A percentile compares a stretch with the other conserved stretches of the same genome.
Conservation (phyloP, 2,329 filamentous ascomycete species). For the Corniculantispora saksenae region DNA sequence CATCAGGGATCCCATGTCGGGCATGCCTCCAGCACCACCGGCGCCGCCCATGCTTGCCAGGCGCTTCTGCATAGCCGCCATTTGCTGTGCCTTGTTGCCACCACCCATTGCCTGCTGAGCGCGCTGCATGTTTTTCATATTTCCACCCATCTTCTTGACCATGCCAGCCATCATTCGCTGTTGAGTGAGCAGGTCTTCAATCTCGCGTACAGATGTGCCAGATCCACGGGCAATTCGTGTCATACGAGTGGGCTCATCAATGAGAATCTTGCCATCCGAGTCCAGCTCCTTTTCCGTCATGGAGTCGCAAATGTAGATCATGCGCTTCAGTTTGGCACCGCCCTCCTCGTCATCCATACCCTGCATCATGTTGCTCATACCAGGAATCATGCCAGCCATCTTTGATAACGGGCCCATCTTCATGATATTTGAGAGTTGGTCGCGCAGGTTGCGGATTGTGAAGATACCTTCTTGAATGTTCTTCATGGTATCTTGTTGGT, state of each 20-base stretch:
- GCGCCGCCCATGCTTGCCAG: constrained; percentile 85
- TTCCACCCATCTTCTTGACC: constrained; percentile 98
- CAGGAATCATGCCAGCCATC: constrained; percentile 98
- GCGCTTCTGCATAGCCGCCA: constrained; percentile 96
- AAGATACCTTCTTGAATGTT: constrained; percentile 97
- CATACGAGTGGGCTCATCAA: constrained; percentile 90
- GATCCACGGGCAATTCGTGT: constrained; percentile 87
- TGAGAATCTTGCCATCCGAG: constrained; percentile 89
- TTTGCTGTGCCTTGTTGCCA: constrained; percentile 87
- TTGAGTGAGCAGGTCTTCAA: constrained; percentile 96
- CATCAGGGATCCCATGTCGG: constrained; percentile 83
- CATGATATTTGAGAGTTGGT: constrained; percentile 97
- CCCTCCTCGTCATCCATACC: constrained; percentile 98
- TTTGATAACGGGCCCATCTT: constrained; percentile 98
- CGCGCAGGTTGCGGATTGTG: constrained; percentile 88
- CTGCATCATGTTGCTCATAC: constrained; percentile 89
- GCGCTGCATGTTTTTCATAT: constrained; percentile 96
- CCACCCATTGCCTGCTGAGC: constrained; percentile 90
- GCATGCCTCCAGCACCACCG: constrained; percentile 67
- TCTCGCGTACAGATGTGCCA: constrained; percentile 86
- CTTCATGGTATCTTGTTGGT: constrained; percentile 99
- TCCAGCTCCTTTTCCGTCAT: constrained; percentile 98
- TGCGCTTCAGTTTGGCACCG: constrained; percentile 88
- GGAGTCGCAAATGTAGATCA: constrained; percentile 98
- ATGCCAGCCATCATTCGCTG: constrained; percentile 98